These are phyloP conservation scores for Psidium friedrichsthalianum DNA, from an alignment of 345 rosid species.

Conservation along the genomic window DNA sequence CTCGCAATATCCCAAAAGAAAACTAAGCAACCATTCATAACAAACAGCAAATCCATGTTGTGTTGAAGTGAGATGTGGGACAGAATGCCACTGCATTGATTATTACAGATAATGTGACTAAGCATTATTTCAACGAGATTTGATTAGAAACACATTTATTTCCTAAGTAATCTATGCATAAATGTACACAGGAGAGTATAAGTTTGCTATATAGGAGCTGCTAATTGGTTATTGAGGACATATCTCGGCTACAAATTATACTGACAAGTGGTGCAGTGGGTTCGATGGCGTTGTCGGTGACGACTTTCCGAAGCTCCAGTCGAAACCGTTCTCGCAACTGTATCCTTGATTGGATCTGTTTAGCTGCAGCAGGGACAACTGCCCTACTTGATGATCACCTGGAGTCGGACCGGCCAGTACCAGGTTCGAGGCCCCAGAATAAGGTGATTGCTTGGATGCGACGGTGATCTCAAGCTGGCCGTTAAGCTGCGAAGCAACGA, in stretches of 20 bases:
- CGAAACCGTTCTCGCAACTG: constrained; percentile 21
- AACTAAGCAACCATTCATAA: background rate
- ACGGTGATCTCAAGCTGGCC: constrained; percentile 33
- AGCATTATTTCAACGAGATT: background rate
- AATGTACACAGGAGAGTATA: background rate
- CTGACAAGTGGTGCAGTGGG: constrained; percentile 64
- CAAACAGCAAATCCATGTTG: background rate
- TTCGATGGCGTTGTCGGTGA: constrained; percentile 50
- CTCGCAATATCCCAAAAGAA: background rate
- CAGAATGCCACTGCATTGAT: background rate
- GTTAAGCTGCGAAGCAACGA: constrained; percentile 92
- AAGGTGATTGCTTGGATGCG: constrained; percentile 14
- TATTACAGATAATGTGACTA: background rate
- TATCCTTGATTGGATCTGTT: background rate
- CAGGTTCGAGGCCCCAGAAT: background rate
- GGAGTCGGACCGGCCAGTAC: background rate
- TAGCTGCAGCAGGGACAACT: background rate
- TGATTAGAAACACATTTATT: background rate
- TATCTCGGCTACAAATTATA: constrained; percentile 12
- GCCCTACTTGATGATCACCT: background rate
- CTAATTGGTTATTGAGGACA: background rate
- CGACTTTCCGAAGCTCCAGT: constrained; percentile 60
- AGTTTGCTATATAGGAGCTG: background rate
- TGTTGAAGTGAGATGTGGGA: background rate
- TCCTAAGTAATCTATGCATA: background rate